Base-by-base conservation (phyloP, 768 basidiomycete genomes). In the Tulasnella sp. region DNA sequence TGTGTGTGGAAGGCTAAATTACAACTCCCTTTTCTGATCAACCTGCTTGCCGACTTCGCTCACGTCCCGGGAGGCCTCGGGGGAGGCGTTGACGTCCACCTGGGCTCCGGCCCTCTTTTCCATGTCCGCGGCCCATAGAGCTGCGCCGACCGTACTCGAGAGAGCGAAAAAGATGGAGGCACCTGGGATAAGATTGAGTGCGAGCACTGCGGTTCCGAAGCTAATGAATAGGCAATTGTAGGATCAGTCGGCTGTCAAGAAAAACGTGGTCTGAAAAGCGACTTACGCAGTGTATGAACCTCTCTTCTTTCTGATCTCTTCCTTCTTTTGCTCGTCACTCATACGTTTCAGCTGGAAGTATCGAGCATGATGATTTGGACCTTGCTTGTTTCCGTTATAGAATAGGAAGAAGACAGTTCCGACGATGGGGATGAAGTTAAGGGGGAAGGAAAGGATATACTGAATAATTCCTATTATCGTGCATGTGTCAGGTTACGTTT, bases 261-360 rank as follows among this genome's bases (percentile, higher is more conserved):
- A 68, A 36, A 56, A 40, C 8, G n/a, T 38, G n/a, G 56, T 36
- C 24, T 31, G 14, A n/a, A 36, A 27, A 19, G 5, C 3, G 40
- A 87, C 89, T 82, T 79, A 91, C 90, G 89, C 91, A 62, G 91
- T 91, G 84, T 94, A 94, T 46, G 89, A 89, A 0, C 89, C 91
- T 79, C 87, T 84, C 68, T 87, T 86, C 80, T 87, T 84, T 75
- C 88, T 82, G 31, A 92, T 87, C 80, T 89, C 88, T 14, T 85
- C 84, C 31, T 87, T 83, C 46, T 87, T 86, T 79, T 89, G 86
- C 21, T 83, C 77, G 39, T 86, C 85, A 82, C 87, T 86, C 80
- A 88, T 87, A 0, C 87, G 88, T 84, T 92, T 92, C 73, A 93
- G 87, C 84, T 91, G 89, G 86, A 93, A 94, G 84, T 92, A 94